A percentile compares a stretch with the other conserved stretches of the same genome.
Conservation (phyloP, 2,329 filamentous ascomycete species). For the Penicillium sp. region DNA sequence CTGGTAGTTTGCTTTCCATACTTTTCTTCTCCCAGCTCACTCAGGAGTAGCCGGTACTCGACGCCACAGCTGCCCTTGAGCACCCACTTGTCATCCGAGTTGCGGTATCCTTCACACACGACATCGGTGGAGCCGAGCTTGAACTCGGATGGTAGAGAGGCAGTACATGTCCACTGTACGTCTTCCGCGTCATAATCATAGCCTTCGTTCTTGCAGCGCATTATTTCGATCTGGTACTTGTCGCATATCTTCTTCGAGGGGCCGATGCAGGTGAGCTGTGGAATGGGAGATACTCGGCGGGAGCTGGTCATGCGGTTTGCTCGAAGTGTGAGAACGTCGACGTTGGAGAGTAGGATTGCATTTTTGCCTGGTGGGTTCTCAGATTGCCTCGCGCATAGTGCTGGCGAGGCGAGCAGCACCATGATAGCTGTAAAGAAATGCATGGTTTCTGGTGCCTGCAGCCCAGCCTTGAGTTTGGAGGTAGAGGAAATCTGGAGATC, state of each 20-base stretch:
- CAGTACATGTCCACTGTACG: conserved; percentile 87
- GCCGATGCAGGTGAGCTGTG: conserved; percentile 73
- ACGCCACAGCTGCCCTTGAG: conserved; percentile 89
- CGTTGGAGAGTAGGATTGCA: conserved; percentile 58
- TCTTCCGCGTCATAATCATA: conserved; percentile 72
- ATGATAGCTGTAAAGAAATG: conserved; percentile 15
- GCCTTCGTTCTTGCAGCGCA: conserved; percentile 87
- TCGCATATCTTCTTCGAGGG: conserved; percentile 56
- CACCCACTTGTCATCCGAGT: conserved; percentile 73
- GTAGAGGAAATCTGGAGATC: background rate
- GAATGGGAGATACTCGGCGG: conserved; percentile 69
- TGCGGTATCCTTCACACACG: conserved; percentile 80
- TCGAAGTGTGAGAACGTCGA: conserved; percentile 74
- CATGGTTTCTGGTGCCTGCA: conserved; percentile 16
- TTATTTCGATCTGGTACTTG: conserved; percentile 68
- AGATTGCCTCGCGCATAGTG: conserved; percentile 24
- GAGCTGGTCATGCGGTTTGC: conserved; percentile 63
- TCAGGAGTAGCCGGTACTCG: conserved; percentile 77
- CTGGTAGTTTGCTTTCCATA: conserved; percentile 52
- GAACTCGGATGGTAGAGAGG: conserved; percentile 57
- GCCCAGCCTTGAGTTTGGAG: background rate
- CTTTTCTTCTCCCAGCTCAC: conserved; percentile 65
- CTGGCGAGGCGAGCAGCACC: conserved; percentile 15
- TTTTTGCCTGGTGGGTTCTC: conserved; percentile 36
- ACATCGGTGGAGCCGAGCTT: conserved; percentile 84